These are phyloP conservation scores for Schwanniomyces sp. DNA, from an alignment of 805 yeast genomes.

Conservation along the genomic window DNA sequence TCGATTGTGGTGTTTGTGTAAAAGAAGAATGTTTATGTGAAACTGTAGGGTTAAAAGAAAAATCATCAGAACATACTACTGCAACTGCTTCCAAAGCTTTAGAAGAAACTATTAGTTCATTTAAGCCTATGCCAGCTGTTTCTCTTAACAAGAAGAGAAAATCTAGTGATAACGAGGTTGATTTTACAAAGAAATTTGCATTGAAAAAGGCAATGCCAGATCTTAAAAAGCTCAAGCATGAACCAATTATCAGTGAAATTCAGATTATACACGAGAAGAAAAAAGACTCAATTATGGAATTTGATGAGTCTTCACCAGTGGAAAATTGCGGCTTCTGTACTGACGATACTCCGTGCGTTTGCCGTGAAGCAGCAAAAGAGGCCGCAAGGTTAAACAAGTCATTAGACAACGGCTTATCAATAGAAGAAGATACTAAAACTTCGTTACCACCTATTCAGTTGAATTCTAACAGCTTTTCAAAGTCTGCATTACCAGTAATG, in stretches of 20 bases:
- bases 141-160: constrained; percentile 40
- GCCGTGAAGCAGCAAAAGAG: constrained; percentile 72
- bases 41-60: constrained; percentile 42
- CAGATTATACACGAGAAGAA: constrained; percentile 9
- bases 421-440: constrained; percentile 23
- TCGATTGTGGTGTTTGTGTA: constrained; percentile 63
- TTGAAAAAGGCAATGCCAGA: constrained; percentile 36
- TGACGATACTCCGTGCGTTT: constrained; percentile 88
- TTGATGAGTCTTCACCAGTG: constrained; percentile 49
- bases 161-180: constrained; percentile 40
- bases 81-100: constrained; percentile 12
- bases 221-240: constrained; percentile 27
- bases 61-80: constrained; percentile 4
- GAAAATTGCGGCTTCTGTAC: constrained; percentile 94
- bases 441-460: constrained; percentile 44
- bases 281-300: constrained; percentile 17
- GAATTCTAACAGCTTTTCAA: constrained; percentile 24
- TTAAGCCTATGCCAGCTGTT: constrained; percentile 68
- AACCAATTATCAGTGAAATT: not conserved
- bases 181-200: constrained; percentile 53
- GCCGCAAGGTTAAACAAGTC: constrained; percentile 39
- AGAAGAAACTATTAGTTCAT: constrained; percentile 37
- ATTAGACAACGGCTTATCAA: constrained; percentile 26
- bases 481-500: constrained; percentile 51
- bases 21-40: constrained; percentile 73